Conservation (phyloP, 345 rosid genomes). For the Cardamine occulta region DNA sequence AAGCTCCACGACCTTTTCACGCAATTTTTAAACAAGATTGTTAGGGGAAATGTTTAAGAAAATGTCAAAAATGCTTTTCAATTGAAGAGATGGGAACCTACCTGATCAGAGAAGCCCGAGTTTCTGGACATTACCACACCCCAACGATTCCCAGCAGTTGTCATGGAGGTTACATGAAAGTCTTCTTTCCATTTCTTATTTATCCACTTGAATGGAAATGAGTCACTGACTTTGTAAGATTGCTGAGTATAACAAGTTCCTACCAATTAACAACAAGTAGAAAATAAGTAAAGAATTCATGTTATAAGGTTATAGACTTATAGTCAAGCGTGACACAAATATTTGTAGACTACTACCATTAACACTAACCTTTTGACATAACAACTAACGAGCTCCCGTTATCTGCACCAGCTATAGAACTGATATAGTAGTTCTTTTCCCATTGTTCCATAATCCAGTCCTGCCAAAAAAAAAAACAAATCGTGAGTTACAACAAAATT, state of each 20-base stretch:
- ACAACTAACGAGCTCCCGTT: conserved; percentile 94
- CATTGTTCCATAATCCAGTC: conserved; percentile 99
- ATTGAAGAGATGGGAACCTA: conserved; percentile 27
- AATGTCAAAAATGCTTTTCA: not conserved
- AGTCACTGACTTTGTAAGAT: conserved; percentile 92
- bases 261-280: conserved; percentile 39
- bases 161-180: conserved; percentile 89
- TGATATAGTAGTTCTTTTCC: conserved; percentile 96
- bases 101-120: conserved; percentile 85
- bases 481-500: conserved; percentile 16
- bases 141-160: conserved; percentile 94
- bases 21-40: conserved; percentile 11
- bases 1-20: conserved; percentile 82
- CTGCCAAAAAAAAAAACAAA: conserved; percentile 38
- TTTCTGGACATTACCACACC: conserved; percentile 97
- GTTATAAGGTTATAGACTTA: not conserved
- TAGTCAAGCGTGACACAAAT: not conserved
- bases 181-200: conserved; percentile 98
- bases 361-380: conserved; percentile 82
- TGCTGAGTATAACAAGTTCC: conserved; percentile 86
- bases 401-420: conserved; percentile 75
- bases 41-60: not conserved
- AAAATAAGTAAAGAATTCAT: not conserved
- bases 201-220: conserved; percentile 96
- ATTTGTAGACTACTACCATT: not conserved